A percentile compares a stretch with the other conserved stretches of the same genome.
These are phyloP conservation scores for Cyathus striatus DNA, from an alignment of 768 basidiomycete genomes.

Conservation along the genomic window DNA sequence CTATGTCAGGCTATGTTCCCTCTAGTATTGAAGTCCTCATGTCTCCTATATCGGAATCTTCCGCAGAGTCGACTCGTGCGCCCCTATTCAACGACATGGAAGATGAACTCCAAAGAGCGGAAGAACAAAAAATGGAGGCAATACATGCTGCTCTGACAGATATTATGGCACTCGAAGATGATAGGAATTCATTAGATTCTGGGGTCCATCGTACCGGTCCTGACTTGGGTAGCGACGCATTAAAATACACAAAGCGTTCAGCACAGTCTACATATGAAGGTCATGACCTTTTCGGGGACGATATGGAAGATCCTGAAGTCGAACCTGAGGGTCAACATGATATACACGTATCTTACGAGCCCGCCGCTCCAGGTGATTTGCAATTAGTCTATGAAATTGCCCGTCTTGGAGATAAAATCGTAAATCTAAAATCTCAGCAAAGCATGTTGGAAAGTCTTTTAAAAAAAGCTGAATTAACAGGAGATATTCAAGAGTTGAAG, in stretches of 20 bases:
- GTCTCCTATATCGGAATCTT: slow-evolving; percentile 55
- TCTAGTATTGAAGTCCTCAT: slow-evolving; percentile 81
- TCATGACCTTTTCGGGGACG: slow-evolving; percentile 13
- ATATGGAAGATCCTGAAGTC: slow-evolving; percentile 42
- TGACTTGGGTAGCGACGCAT: neutral
- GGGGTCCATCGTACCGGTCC: neutral
- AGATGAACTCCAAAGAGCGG: slow-evolving; percentile 62
- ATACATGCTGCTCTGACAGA: slow-evolving; percentile 95
- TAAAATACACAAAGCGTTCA: slow-evolving; percentile 7
- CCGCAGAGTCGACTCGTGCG: slow-evolving; percentile 53
- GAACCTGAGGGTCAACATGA: slow-evolving; percentile 37
- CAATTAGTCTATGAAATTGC: slow-evolving; percentile 84
- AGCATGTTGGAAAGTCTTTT: slow-evolving; percentile 82
- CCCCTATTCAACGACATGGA: slow-evolving; percentile 82
- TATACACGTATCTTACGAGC: slow-evolving; percentile 51
- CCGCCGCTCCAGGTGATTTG: slow-evolving; percentile 86
- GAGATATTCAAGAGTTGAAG: slow-evolving; percentile 80
- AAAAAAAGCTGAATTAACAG: slow-evolving; percentile 92
- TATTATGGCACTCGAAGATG: slow-evolving; percentile 84
- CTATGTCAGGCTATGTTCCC: slow-evolving; percentile 17
- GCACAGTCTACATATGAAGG: slow-evolving; percentile 26
- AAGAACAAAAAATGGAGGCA: slow-evolving; percentile 88
- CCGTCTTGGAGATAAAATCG: slow-evolving; percentile 71
- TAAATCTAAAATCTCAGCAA: slow-evolving; percentile 75
- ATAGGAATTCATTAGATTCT: slow-evolving; percentile 2